These are phyloP conservation scores for Bipolaris bicolor DNA, from an alignment of 2,329 filamentous ascomycete genomes.

Conservation along the genomic window DNA sequence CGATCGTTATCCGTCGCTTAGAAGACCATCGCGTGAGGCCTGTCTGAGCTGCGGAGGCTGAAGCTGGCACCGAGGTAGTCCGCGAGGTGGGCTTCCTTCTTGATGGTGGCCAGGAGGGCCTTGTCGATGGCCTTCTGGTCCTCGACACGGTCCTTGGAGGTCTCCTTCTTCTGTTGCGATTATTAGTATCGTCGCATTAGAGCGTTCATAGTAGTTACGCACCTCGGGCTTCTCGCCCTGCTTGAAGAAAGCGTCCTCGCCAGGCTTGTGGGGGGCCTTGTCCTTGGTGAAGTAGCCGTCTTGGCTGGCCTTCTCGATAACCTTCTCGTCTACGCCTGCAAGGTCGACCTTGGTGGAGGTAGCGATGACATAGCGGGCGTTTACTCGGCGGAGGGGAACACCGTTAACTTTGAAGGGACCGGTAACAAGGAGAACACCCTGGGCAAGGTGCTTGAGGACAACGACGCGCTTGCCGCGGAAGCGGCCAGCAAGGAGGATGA, in stretches of 20 bases:
- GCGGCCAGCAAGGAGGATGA: slow-evolving; percentile 98
- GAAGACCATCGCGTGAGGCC: slow-evolving; percentile 99
- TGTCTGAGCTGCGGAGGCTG: slow-evolving; percentile 98
- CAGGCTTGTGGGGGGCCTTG: slow-evolving; percentile 92
- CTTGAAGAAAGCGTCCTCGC: slow-evolving; percentile 99
- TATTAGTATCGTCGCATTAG: slow-evolving; percentile 22
- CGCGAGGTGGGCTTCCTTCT: slow-evolving; percentile 94
- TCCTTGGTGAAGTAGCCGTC: slow-evolving; percentile 96
- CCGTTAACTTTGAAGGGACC: slow-evolving; percentile 99
- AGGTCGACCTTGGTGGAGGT: slow-evolving; percentile 87
- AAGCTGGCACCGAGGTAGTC: slow-evolving; percentile 96
- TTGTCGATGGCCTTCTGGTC: slow-evolving; percentile 99
- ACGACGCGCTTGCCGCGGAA: slow-evolving; percentile 99
- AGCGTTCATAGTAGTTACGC: slow-evolving; percentile 48
- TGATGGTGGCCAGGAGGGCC: slow-evolving; percentile 91
- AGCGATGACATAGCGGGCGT: slow-evolving; percentile 91
- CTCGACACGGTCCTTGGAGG: slow-evolving; percentile 85
- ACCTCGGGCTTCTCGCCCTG: slow-evolving; percentile 98
- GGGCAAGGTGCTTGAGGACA: slow-evolving; percentile 95
- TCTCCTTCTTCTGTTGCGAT: slow-evolving; percentile 84
- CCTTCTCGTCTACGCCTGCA: slow-evolving; percentile 74
- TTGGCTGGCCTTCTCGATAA: slow-evolving; percentile 77
- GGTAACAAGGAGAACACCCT: slow-evolving; percentile 98
- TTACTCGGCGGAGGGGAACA: slow-evolving; percentile 92
- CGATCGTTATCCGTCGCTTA: slow-evolving; percentile 59